phyloP scores from a whole-genome alignment of 371 early-diverging fungal species.

The Mucor indicus region DNA sequence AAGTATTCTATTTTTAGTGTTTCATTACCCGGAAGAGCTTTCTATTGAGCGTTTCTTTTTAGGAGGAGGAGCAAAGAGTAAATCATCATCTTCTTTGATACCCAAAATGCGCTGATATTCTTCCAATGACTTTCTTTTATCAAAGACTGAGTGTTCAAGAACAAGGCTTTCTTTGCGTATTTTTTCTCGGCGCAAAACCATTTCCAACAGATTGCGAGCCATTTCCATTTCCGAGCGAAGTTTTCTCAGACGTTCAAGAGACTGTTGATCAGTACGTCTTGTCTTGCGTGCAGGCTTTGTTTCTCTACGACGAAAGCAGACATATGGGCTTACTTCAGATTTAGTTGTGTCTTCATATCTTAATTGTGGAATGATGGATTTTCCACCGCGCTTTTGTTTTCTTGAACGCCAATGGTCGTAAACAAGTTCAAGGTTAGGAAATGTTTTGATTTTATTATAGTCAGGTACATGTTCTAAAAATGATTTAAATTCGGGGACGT shows the following conservation, averaged over 20 bases:
- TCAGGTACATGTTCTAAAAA: slow-evolving; percentile 18
- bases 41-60: slow-evolving; percentile 46
- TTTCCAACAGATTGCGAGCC: slow-evolving; percentile 74
- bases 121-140: slow-evolving; percentile 51
- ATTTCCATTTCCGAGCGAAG: slow-evolving; percentile 79
- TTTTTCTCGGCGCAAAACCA: slow-evolving; percentile 79
- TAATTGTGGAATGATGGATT: slow-evolving; percentile 61
- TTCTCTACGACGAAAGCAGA: slow-evolving; percentile 96
- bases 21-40: slow-evolving; percentile 5
- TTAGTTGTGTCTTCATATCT: slow-evolving; percentile 57
- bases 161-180: slow-evolving; percentile 66
- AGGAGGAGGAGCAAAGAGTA: slow-evolving; percentile 22
- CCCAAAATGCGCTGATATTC: slow-evolving; percentile 54
- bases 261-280: slow-evolving; percentile 83
- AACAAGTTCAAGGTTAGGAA: slow-evolving; percentile 13
- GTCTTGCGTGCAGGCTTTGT: slow-evolving; percentile 85
- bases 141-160: slow-evolving; percentile 63
- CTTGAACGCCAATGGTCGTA: slow-evolving; percentile 49
- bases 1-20: background rate
- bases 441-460: slow-evolving; percentile 4
- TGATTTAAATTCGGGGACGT: slow-evolving; percentile 10
- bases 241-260: slow-evolving; percentile 79
- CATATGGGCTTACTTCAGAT: slow-evolving; percentile 87
- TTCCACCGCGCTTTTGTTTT: slow-evolving; percentile 42
- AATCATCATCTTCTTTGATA: slow-evolving; percentile 53